Evolutionary conservation across 345 rosid species (phyloP), one percentile per base, ranked within the genome.

Genomic region (Brassica juncea): DNA sequence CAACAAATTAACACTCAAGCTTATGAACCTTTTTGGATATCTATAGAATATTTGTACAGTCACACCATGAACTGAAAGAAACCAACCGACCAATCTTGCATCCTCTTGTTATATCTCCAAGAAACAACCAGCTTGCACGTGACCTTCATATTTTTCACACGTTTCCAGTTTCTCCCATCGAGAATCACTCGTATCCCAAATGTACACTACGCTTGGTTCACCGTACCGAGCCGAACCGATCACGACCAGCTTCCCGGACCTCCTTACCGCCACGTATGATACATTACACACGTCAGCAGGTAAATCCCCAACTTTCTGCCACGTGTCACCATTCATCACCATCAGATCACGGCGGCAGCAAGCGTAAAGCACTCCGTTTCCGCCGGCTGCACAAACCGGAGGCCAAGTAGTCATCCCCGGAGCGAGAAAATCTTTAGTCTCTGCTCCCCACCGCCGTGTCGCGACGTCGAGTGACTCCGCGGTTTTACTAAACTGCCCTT

Each of bases 401-500:
- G 95, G 92, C 83, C 89, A 89, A 55, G 49, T 83, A 72, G 84
- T 68, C 78, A 79, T 79, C 32, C 12, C 74, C 0, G 59, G 16
- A 4, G 25, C 11, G 5, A 92, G 70, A 3, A 86, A 79, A 9
- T 83, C 62, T 4, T 88, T 81, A 6, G 58, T 15, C 0, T 66
- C 74, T 0, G 66, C 59, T 8, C 27, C 75, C 97, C 97, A 94
- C 37, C 23, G 72, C 87, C 86, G 70, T 7, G 86, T 73, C 68
- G 63, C n/a, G 0, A 73, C 55, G 23, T 90, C 85, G 8, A 92
- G 90, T 23, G 54, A 82, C 64, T 92, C 95, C 0, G 85, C 77
- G 4, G 82, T 79, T 42, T 80, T 78, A 77, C 81, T 85, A 68
- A 92, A 92, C 2, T 80, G 73, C 0, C 99, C 99, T 83, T 94